Base-by-base conservation (phyloP, 2,329 filamentous ascomycete genomes). In the Dactylellina cionopaga region DNA sequence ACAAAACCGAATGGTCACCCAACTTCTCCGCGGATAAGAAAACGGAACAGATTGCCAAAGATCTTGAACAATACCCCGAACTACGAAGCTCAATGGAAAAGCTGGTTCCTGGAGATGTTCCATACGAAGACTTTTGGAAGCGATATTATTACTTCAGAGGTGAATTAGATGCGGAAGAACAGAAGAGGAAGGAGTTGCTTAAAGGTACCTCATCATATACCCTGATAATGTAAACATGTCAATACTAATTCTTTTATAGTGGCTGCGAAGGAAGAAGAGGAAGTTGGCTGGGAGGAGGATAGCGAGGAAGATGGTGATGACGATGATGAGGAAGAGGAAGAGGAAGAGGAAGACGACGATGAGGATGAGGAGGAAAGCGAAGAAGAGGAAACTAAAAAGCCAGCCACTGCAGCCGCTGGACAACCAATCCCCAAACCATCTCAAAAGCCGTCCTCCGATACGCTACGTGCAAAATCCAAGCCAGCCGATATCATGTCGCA, bases 101-200 rank as follows among this genome's bases (percentile, higher is more conserved):
- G 82, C 83, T 96, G 62, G 95, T 99, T n/a, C 95, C 95, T 0
- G 92, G 93, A 80, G 87, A 88, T 76, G 91, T 97, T n/a, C 86
- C 93, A 31, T 99, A 99, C 78, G 85, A 84, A 56, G 87, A 90
- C 56, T 99, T 99, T 80, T 99, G 95, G 94, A 90, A 87, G 79
- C 86, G 95, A 63, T 99, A 99, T 81, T 98, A 98, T 80, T 99
- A 96, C 83, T 82, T 98, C 74, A 86, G 94, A 77, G 90, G 96
- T 78, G 92, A 95, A 13, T 90, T 99, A 74, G 94, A 98, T 83
- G 93, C 91, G 24, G 93, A 96, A 66, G 95, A 99, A 82, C 89
- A 90, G 78, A 88, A 92, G 80, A 86, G 95, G 80, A 89, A 90
- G 77, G 95, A 99, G 80, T 85, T 99, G 64, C 83, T 99, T 19